Percentiles rank a stretch among this genome's conserved stretches.
phyloP scores from a whole-genome alignment of 495 filamentous ascomycete genomes.

The Aspergillus diversus region DNA sequence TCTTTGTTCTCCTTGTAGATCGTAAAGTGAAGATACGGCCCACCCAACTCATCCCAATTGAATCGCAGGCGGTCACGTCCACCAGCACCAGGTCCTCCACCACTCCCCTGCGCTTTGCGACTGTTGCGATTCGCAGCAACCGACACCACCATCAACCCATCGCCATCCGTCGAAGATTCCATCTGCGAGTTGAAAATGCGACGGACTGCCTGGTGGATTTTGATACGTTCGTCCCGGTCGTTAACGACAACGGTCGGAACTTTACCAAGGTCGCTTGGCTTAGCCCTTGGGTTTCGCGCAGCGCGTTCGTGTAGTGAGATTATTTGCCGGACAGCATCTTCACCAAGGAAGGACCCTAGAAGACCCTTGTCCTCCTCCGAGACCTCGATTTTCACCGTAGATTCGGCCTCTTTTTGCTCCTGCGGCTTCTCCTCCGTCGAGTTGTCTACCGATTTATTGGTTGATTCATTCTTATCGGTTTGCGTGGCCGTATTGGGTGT shows the following conservation, averaged over 20 bases:
- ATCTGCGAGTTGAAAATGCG: slow-evolving; percentile 69
- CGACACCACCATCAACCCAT: slow-evolving; percentile 63
- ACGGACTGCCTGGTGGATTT: slow-evolving; percentile 68
- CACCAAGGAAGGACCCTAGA: slow-evolving; percentile 50
- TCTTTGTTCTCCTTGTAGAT: slow-evolving; percentile 98
- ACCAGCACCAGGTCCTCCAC: slow-evolving; percentile 25
- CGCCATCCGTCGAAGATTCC: slow-evolving; percentile 62
- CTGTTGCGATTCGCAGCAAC: slow-evolving; percentile 49
- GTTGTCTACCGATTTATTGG: slow-evolving; percentile 14
- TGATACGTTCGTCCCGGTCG: slow-evolving; percentile 63
- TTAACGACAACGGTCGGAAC: slow-evolving; percentile 47
- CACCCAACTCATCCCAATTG: slow-evolving; percentile 67
- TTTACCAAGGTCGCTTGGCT: slow-evolving; percentile 45
- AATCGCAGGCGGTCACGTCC: slow-evolving; percentile 35
- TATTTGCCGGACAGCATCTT: slow-evolving; percentile 42
- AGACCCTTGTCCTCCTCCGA: slow-evolving; percentile 50
- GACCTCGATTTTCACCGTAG: slow-evolving; percentile 37
- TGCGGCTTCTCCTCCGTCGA: slow-evolving; percentile 17
- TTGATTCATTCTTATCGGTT: slow-evolving; percentile 16
- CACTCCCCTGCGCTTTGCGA: slow-evolving; percentile 34
- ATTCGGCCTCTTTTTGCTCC: slow-evolving; percentile 18
- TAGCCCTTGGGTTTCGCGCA: slow-evolving; percentile 42
- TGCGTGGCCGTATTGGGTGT: slow-evolving; percentile 19
- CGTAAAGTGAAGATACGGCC: slow-evolving; percentile 86
- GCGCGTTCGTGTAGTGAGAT: slow-evolving; percentile 50